These are phyloP conservation scores for Penicilliopsis zonata DNA, from an alignment of 495 filamentous ascomycete genomes.

Conservation along the genomic window DNA sequence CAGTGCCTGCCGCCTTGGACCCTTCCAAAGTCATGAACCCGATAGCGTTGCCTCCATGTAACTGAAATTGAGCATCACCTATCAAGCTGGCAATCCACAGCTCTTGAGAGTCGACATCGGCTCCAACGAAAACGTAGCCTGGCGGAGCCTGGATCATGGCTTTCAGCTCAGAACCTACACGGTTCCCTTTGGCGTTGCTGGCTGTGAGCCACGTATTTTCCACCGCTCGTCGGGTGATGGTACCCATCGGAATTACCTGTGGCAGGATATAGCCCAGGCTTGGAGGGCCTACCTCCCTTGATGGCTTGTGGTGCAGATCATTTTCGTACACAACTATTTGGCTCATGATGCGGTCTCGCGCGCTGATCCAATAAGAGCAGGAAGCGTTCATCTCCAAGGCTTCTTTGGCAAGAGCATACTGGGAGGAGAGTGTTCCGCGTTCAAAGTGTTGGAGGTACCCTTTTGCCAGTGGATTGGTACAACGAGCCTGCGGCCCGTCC, in stretches of 20 bases:
- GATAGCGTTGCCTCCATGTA: slow-evolving; percentile 92
- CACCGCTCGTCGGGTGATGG: slow-evolving; percentile 89
- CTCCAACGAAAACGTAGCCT: slow-evolving; percentile 88
- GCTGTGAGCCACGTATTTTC: slow-evolving; percentile 98
- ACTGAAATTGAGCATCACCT: slow-evolving; percentile 83
- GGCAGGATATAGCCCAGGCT: slow-evolving; percentile 83
- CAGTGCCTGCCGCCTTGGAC: slow-evolving; percentile 84
- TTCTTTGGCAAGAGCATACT: slow-evolving; percentile 81
- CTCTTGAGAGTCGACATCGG: slow-evolving; percentile 98
- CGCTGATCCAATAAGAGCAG: slow-evolving; percentile 97
- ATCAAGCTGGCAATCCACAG: slow-evolving; percentile 96
- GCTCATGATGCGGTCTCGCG: slow-evolving; percentile 77
- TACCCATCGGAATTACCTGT: slow-evolving; percentile 98
- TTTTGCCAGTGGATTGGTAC: slow-evolving; percentile 79
- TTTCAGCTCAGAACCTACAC: slow-evolving; percentile 94
- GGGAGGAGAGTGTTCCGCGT: slow-evolving; percentile 71
- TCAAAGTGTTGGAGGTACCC: slow-evolving; percentile 85
- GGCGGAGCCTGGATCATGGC: slow-evolving; percentile 89
- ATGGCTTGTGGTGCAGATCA: slow-evolving; percentile 5
- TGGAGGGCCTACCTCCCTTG: slow-evolving; percentile 7
- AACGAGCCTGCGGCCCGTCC: slow-evolving; percentile 77
- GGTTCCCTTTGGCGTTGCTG: slow-evolving; percentile 89
- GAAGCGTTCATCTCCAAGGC: slow-evolving; percentile 96
- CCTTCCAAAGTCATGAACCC: slow-evolving; percentile 99
- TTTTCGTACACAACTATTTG: slow-evolving; percentile 87